phyloP scores from a whole-genome alignment of 352 stramenopile genomes.

The Phytopythium oedochilum region DNA sequence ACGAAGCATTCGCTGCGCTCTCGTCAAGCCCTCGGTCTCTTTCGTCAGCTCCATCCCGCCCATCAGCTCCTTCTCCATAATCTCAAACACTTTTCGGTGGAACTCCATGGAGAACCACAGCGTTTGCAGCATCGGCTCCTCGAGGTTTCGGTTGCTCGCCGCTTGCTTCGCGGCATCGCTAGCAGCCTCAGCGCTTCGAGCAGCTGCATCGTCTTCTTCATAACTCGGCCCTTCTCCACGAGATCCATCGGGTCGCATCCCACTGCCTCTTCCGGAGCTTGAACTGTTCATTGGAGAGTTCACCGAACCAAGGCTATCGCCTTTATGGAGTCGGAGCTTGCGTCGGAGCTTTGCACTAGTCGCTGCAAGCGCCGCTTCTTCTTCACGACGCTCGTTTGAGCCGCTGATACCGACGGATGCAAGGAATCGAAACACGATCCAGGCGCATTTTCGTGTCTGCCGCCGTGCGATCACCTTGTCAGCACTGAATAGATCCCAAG shows the following conservation, averaged over 20 bases:
- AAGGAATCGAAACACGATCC: constrained; percentile 82
- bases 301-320: constrained; percentile 11
- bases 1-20: constrained; percentile 77
- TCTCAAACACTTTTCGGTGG: constrained; percentile 83
- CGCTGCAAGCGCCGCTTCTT: constrained; percentile 60
- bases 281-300: constrained; percentile 15
- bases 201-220: constrained; percentile 47
- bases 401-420: constrained; percentile 65
- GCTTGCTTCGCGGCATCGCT: constrained; percentile 79
- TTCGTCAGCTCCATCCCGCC: constrained; percentile 65
- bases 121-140: constrained; percentile 71
- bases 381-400: constrained; percentile 63
- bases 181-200: constrained; percentile 61
- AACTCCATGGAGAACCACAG: constrained; percentile 88
- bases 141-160: constrained; percentile 61
- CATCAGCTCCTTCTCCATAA: constrained; percentile 77
- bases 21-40: constrained; percentile 67
- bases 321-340: constrained; percentile 56
- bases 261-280: constrained; percentile 4
- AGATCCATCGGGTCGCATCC: not conserved
- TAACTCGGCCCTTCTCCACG: constrained; percentile 23
- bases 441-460: constrained; percentile 62
- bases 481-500: constrained; percentile 53
- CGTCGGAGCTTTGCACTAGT: constrained; percentile 67
- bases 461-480: constrained; percentile 69